Conservation (phyloP, 1,284 basidiomycete genomes). For the Puccinia novopanici region DNA sequence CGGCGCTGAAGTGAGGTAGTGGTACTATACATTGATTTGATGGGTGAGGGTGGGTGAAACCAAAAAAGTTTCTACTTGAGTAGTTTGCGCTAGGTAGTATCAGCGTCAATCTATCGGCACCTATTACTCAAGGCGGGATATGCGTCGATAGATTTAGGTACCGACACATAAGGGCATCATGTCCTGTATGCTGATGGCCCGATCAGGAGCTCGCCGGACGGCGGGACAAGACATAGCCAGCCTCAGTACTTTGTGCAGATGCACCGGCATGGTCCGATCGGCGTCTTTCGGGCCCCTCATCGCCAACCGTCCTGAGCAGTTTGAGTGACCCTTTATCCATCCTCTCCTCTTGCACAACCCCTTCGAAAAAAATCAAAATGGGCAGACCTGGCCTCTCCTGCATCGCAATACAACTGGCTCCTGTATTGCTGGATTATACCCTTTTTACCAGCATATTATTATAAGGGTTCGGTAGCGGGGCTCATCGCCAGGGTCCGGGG, state of each 20-base stretch:
- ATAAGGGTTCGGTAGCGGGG: background rate
- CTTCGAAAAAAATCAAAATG: background rate
- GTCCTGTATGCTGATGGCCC: background rate
- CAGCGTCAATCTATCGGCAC: background rate
- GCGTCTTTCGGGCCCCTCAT: constrained; percentile 28
- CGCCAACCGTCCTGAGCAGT: constrained; percentile 5
- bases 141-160: background rate
- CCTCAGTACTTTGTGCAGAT: background rate
- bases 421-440: constrained; percentile 1
- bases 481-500: background rate
- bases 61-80: too few species aligned
- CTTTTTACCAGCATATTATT: background rate
- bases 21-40: background rate
- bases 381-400: background rate
- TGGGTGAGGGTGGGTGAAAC: background rate
- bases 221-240: background rate
- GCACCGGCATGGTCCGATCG: background rate
- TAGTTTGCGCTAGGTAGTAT: too few species aligned
- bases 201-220: constrained; percentile 24
- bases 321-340: background rate
- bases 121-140: background rate
- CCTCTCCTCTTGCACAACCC: background rate
- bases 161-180: background rate
- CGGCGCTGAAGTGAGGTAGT: background rate
- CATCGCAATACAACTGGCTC: constrained; percentile 12